Percentiles rank a stretch among this genome's conserved stretches.
These are phyloP conservation scores for Pseudogymnoascus sp. DNA, from an alignment of 2,329 filamentous ascomycete genomes.

Conservation along the genomic window DNA sequence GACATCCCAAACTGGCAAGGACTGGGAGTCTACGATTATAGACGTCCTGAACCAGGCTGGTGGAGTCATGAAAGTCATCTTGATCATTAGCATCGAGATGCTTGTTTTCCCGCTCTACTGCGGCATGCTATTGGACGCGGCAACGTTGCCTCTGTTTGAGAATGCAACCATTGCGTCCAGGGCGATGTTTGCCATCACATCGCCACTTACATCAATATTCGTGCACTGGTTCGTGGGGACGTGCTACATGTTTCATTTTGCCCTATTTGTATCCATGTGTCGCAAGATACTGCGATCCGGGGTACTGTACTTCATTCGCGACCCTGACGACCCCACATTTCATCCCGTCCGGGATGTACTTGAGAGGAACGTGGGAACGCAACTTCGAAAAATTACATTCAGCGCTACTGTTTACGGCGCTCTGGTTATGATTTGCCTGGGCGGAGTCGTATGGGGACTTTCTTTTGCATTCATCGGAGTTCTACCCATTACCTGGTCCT, in stretches of 20 bases:
- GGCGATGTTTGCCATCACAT: conserved; percentile 66
- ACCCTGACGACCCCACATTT: conserved; percentile 96
- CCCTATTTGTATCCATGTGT: conserved; percentile 97
- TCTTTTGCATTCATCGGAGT: conserved; percentile 58
- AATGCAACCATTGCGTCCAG: conserved; percentile 69
- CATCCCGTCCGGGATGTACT: conserved; percentile 95
- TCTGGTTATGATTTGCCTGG: conserved; percentile 83
- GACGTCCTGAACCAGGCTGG: conserved; percentile 87
- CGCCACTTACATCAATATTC: conserved; percentile 84
- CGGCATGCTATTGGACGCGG: conserved; percentile 79
- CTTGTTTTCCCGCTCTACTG: conserved; percentile 94
- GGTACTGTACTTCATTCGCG: conserved; percentile 94
- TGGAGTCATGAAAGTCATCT: conserved; percentile 92
- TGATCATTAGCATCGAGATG: conserved; percentile 99
- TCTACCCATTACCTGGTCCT: conserved; percentile 87
- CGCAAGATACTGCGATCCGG: conserved; percentile 93
- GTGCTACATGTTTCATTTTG: conserved; percentile 99
- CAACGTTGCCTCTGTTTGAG: conserved; percentile 82
- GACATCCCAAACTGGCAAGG: conserved; percentile 43
- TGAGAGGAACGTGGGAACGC: conserved; percentile 83
- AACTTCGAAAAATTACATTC: conserved; percentile 92
- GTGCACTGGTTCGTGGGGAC: conserved; percentile 99
- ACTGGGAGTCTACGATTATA: conserved; percentile 68
- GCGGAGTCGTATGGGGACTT: conserved; percentile 92
- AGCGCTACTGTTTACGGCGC: conserved; percentile 93